Percentiles rank a stretch among this genome's conserved stretches.
Conservation (phyloP, 2,329 filamentous ascomycete genomes). For the Sclerotinia trifoliorum region DNA sequence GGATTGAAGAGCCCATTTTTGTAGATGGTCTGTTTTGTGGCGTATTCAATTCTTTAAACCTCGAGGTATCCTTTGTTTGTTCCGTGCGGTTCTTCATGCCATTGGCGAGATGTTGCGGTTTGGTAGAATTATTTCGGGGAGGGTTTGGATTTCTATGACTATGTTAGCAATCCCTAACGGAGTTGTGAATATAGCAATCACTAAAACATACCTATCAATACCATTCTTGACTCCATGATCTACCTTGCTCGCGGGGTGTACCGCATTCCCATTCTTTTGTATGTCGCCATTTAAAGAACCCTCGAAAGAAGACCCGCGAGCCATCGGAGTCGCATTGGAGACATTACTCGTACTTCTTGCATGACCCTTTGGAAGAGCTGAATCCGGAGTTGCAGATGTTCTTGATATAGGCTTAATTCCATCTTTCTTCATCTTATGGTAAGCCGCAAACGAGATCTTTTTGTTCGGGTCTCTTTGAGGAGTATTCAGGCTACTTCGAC, state of each 20-base stretch:
- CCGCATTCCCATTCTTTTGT: slow-evolving; percentile 30
- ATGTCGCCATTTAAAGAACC: slow-evolving; percentile 23
- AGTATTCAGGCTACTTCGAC: slow-evolving; percentile 36
- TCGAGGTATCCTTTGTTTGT: not conserved
- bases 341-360: slow-evolving; percentile 29
- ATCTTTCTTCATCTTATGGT: slow-evolving; percentile 37
- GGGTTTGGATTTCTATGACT: slow-evolving; percentile 12
- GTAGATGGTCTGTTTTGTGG: slow-evolving; percentile 18
- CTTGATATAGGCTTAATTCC: slow-evolving; percentile 34
- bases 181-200: not conserved
- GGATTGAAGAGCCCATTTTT: slow-evolving; percentile 12
- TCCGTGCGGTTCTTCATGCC: slow-evolving; percentile 22
- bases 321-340: slow-evolving; percentile 31
- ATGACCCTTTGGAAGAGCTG: slow-evolving; percentile 26
- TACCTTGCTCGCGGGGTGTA: slow-evolving; percentile 18
- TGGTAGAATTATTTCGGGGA: slow-evolving; percentile 45
- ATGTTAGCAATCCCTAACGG: not conserved
- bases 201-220: slow-evolving; percentile 17
- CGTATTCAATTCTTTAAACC: slow-evolving; percentile 15
- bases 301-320: slow-evolving; percentile 32
- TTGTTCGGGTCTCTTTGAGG: slow-evolving; percentile 36
- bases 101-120: slow-evolving; percentile 49
- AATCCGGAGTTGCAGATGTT: slow-evolving; percentile 22
- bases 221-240: slow-evolving; percentile 20
- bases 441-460: slow-evolving; percentile 39